phyloP scores from a whole-genome alignment of 805 yeast genomes.

The Lipomyces lipofer region DNA sequence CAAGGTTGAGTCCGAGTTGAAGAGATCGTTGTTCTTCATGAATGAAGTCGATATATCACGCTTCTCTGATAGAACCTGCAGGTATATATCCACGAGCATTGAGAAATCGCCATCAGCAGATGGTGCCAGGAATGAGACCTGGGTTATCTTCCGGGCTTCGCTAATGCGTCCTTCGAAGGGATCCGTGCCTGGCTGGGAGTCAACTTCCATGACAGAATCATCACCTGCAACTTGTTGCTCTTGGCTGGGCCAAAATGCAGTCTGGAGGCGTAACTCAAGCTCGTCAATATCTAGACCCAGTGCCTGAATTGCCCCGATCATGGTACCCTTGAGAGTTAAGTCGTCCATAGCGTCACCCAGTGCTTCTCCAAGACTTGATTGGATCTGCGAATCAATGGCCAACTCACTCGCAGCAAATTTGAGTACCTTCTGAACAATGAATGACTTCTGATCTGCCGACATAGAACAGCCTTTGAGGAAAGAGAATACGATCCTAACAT shows the following conservation, averaged over 20 bases:
- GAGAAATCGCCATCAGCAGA: conserved; percentile 20
- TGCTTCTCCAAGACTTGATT: conserved; percentile 1
- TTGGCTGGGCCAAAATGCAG: conserved; percentile 22
- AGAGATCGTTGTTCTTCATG: conserved; percentile 11
- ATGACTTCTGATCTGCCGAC: conserved; percentile 6
- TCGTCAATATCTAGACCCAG: conserved; percentile 29
- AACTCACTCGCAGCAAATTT: not conserved
- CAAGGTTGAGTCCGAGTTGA: conserved; percentile 16
- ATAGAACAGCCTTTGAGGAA: conserved; percentile 6
- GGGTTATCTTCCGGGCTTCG: conserved; percentile 1
- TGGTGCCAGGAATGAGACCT: conserved; percentile 20
- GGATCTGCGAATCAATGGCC: not conserved
- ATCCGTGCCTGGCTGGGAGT: conserved; percentile 40
- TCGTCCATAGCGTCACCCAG: not conserved
- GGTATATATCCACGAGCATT: conserved; percentile 17
- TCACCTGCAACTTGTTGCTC: conserved; percentile 19
- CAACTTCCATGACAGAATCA: conserved; percentile 31
- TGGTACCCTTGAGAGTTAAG: conserved; percentile 7
- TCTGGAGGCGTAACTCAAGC: conserved; percentile 31
- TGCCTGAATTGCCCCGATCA: conserved; percentile 27
- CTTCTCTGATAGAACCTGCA: conserved; percentile 21
- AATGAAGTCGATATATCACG: conserved; percentile 11
- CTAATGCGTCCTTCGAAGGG: conserved; percentile 18
- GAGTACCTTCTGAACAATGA: conserved; percentile 10
- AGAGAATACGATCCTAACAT: conserved; percentile 18